Base-by-base conservation (phyloP, 345 rosid species). In the Arabidopsis thaliana region DNA sequence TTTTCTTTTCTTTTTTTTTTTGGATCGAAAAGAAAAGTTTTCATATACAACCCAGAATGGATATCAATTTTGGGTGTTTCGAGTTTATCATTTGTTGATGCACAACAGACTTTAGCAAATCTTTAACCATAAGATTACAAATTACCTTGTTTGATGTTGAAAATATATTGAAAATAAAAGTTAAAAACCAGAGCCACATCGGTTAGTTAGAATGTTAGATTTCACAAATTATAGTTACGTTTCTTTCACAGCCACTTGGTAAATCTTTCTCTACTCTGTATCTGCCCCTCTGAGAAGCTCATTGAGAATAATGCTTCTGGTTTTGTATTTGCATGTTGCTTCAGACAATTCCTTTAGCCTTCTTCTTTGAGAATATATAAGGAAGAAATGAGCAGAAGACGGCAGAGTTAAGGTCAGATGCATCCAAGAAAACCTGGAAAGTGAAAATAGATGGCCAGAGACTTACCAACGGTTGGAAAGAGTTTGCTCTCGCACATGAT, bases 401-500 rank as follows among this genome's bases (percentile, higher is more conserved):
- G 7, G 55, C 16, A 6, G 8, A 67, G 61, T 44, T 75, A 14
- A 75, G 79, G 67, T 74, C 78, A 57, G 66, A 74, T 8, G 66
- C 44, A 0, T 74, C 66, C 1, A 16, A 14, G 22, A 45, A 12
- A 59, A 67, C 20, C 0, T 75, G 78, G 78, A 4, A 49, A 59
- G 78, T 75, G 45, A 75, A 75, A 38, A 6, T 75, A 38, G 72
- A 67, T 50, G 78, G 73, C 14, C 14, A 7, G 12, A 75, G 10
- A 67, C 78, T 75, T 36, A 67, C 67, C 16, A 11, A 59, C 2
- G 67, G 78, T 24, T 75, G 78, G 78, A 67, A 38, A 32, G 70
- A 73, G 56, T 73, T 67, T 10, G 32, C 57, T 2, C 1, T 65
- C 0, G 41, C 55, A 9, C 69, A 65, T 33, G 57, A 65, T 33